Evolutionary conservation across 352 stramenopile species (phyloP).

Genomic region (Phytopythium sindhum): DNA sequence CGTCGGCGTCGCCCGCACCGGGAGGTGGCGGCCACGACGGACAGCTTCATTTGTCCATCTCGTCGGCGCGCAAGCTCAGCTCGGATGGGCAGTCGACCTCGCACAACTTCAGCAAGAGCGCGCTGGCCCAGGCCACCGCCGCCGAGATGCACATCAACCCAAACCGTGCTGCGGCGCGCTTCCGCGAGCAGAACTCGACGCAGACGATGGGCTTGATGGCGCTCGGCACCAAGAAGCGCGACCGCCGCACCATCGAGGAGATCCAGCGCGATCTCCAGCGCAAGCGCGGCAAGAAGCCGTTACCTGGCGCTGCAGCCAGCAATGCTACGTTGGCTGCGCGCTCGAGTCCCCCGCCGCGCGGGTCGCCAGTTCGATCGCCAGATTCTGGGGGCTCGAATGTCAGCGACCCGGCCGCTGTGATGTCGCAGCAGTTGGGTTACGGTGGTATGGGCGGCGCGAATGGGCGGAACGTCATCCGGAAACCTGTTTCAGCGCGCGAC

Average conservation of each 20-base stretch:
- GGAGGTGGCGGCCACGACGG: constrained; percentile 3
- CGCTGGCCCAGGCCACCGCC: constrained; percentile 12
- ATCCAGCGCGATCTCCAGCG: constrained; percentile 80
- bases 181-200: constrained; percentile 53
- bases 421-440: constrained; percentile 8
- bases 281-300: constrained; percentile 54
- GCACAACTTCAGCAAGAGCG: constrained; percentile 10
- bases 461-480: constrained; percentile 18
- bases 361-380: constrained; percentile 64
- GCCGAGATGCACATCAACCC: constrained; percentile 61
- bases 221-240: constrained; percentile 80
- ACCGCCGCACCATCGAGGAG: constrained; percentile 86
- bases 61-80: background rate
- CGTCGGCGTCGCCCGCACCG: background rate
- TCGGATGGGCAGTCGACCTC: constrained; percentile 3
- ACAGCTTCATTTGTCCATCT: constrained; percentile 14
- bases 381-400: constrained; percentile 33
- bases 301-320: background rate
- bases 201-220: constrained; percentile 55
- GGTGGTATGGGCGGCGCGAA: background rate
- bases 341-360: constrained; percentile 50
- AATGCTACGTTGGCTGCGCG: constrained; percentile 20
- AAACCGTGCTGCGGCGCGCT: constrained; percentile 58
- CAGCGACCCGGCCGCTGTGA: constrained; percentile 1
- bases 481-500: constrained; percentile 65